Evolutionary conservation across 1,284 basidiomycete species (phyloP).

Genomic region (Ustilago crameri): DNA sequence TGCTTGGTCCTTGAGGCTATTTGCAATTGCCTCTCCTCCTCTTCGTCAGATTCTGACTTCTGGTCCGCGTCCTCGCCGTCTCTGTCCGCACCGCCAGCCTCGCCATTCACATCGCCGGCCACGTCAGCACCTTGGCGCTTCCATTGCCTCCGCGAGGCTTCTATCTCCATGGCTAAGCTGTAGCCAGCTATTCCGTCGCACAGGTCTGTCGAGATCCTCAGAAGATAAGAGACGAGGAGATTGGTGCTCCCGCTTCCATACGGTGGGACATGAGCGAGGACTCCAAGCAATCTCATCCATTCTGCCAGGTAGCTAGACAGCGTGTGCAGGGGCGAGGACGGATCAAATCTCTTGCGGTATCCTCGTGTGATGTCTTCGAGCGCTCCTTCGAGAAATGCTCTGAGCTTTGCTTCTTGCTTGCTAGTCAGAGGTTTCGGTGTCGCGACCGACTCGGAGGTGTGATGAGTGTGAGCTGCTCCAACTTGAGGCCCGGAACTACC

Average conservation of each 20-base stretch:
- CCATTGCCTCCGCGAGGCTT: conserved; percentile 3
- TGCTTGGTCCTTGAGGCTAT: conserved; percentile 22
- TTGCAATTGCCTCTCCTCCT: conserved; percentile 24
- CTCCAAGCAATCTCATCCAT: conserved; percentile 43
- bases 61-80: conserved; percentile 3
- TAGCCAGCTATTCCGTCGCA: conserved; percentile 60
- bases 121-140: conserved; percentile 11
- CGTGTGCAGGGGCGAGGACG: conserved; percentile 34
- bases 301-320: conserved; percentile 43
- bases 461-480: background rate
- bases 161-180: conserved; percentile 35
- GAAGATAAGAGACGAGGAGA: conserved; percentile 55
- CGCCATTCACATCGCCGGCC: background rate
- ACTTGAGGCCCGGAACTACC: conserved; percentile 5
- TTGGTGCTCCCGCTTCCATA: conserved; percentile 47
- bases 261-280: conserved; percentile 54
- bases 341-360: conserved; percentile 55
- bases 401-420: conserved; percentile 54
- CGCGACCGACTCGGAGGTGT: conserved; percentile 15
- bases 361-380: conserved; percentile 50
- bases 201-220: conserved; percentile 56
- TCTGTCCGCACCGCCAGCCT: background rate
- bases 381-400: conserved; percentile 51
- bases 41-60: conserved; percentile 20
- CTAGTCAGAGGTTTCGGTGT: conserved; percentile 38